Evolutionary conservation across 1,139 yeast genomes (phyloP).

Genomic region (Candida gigantensis): DNA sequence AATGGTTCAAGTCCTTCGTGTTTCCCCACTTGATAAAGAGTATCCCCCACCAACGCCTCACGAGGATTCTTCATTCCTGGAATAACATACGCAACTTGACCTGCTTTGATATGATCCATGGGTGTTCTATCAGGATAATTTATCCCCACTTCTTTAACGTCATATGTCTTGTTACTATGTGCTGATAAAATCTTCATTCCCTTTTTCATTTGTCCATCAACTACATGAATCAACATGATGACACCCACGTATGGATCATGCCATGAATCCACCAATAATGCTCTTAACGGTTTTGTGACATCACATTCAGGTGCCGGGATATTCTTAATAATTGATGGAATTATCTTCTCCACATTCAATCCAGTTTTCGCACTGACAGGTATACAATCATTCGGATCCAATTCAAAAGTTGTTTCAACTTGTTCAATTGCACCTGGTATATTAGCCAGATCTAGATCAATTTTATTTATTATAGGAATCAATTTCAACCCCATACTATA

Average conservation of each 20-base stretch:
- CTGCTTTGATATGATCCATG: constrained; percentile 67
- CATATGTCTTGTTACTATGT: constrained; percentile 74
- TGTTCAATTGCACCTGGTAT: constrained; percentile 80
- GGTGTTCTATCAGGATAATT: constrained; percentile 88
- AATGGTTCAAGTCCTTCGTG: constrained; percentile 67
- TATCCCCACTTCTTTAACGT: constrained; percentile 89
- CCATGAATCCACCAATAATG: constrained; percentile 93
- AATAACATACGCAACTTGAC: constrained; percentile 91
- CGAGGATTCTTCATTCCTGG: constrained; percentile 90
- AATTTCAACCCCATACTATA: constrained; percentile 79
- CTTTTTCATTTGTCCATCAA: constrained; percentile 74
- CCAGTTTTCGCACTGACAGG: constrained; percentile 95
- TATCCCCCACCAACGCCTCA: constrained; percentile 92
- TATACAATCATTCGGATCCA: constrained; percentile 72
- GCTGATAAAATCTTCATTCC: constrained; percentile 80
- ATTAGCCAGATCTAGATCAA: constrained; percentile 88
- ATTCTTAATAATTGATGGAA: constrained; percentile 77
- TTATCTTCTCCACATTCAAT: constrained; percentile 65
- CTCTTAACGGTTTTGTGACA: constrained; percentile 59
- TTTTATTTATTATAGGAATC: constrained; percentile 88
- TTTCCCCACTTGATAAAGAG: constrained; percentile 70
- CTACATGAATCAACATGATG: constrained; percentile 80
- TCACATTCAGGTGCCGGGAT: constrained; percentile 74
- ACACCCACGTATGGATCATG: constrained; percentile 93
- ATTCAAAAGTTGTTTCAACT: constrained; percentile 79